Conservation (phyloP, 495 filamentous ascomycete genomes). For the Neurospora tetraspora region DNA sequence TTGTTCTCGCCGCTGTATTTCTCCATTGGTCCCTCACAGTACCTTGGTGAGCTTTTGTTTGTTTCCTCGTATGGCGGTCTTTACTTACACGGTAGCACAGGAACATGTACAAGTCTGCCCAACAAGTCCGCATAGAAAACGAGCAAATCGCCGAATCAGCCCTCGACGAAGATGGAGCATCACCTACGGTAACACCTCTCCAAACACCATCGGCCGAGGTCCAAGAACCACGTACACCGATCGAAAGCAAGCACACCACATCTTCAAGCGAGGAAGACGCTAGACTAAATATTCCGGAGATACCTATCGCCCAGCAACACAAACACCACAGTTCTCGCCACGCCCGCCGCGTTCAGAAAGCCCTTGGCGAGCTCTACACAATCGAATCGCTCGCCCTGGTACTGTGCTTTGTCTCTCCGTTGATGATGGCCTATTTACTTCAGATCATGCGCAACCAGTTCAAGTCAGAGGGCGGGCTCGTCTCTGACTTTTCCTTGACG, state of each 20-base stretch:
- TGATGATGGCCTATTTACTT: slow-evolving; percentile 68
- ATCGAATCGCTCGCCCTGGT: slow-evolving; percentile 67
- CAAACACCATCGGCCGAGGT: background rate
- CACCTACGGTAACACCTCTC: background rate
- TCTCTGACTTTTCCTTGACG: slow-evolving; percentile 88
- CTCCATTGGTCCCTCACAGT: slow-evolving; percentile 87
- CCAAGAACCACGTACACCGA: background rate
- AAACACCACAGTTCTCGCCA: background rate
- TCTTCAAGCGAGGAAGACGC: background rate
- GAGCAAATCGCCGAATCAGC: slow-evolving; percentile 35
- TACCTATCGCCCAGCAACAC: background rate
- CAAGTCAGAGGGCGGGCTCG: slow-evolving; percentile 66
- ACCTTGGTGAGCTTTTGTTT: slow-evolving; percentile 58
- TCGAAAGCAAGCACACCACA: background rate
- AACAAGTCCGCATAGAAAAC: slow-evolving; percentile 44
- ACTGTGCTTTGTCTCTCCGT: slow-evolving; percentile 69
- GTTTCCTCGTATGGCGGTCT: background rate
- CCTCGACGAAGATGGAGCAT: slow-evolving; percentile 29
- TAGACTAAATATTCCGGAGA: background rate
- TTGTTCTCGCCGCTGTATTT: slow-evolving; percentile 72
- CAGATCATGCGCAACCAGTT: slow-evolving; percentile 66
- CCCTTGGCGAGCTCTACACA: slow-evolving; percentile 54
- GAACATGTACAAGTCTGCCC: slow-evolving; percentile 85
- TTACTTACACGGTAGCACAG: slow-evolving; percentile 30
- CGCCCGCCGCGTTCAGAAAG: slow-evolving; percentile 17